These are phyloP conservation scores for Aspergillus carlsbadensis DNA, from an alignment of 495 filamentous ascomycete genomes.

Conservation along the genomic window DNA sequence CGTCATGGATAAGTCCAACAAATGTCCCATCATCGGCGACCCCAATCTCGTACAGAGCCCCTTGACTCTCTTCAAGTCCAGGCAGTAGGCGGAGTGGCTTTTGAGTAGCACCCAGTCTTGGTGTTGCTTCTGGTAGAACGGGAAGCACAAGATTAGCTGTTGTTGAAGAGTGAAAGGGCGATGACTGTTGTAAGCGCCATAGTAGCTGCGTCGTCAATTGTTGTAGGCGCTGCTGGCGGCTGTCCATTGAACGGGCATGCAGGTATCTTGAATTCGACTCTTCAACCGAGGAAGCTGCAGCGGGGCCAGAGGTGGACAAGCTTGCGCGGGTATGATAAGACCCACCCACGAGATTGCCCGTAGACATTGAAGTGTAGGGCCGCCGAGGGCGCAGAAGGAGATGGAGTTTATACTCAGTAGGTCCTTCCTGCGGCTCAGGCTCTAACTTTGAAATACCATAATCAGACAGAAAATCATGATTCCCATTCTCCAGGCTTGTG, in stretches of 20 bases:
- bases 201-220: constrained; percentile 92
- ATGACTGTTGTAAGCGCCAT: constrained; percentile 94
- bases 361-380: constrained; percentile 63
- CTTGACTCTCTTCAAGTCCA: constrained; percentile 87
- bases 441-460: constrained; percentile 75
- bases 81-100: constrained; percentile 67
- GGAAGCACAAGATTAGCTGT: constrained; percentile 70
- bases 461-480: constrained; percentile 57
- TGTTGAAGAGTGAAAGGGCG: constrained; percentile 80
- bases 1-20: constrained; percentile 84
- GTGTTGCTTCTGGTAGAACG: constrained; percentile 62
- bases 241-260: constrained; percentile 38
- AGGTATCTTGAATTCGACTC: constrained; percentile 26
- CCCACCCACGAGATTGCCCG: constrained; percentile 57
- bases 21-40: constrained; percentile 93
- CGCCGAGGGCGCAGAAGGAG: constrained; percentile 79
- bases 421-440: constrained; percentile 89
- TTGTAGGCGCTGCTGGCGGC: constrained; percentile 78
- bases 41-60: constrained; percentile 94
- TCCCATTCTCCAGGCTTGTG: constrained; percentile 28
- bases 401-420: constrained; percentile 95
- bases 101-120: constrained; percentile 50
- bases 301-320: constrained; percentile 21
- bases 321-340: constrained; percentile 55
- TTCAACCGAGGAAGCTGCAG: constrained; percentile 20